Percentiles rank a stretch among this genome's conserved stretches.
Evolutionary conservation across 306 rosid genomes (phyloP).

Genomic region (Senna siamea): DNA sequence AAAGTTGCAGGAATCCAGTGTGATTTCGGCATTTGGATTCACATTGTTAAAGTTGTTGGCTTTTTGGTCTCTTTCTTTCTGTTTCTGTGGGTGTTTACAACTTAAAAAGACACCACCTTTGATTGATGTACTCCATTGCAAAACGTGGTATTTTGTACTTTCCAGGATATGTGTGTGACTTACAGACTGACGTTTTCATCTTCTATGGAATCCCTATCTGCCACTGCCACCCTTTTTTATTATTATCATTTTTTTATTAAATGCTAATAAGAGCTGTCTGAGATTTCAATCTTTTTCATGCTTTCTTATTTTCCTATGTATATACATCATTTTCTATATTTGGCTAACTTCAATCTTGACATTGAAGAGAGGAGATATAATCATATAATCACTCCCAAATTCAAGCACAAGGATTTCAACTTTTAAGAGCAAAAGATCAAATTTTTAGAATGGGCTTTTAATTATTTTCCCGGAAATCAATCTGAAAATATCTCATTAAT

Average conservation of each 20-base stretch:
- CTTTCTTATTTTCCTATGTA: too few species aligned
- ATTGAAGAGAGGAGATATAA: not conserved
- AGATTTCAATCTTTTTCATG: too few species aligned
- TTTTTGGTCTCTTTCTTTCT: not conserved
- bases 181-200: conserved; percentile 34
- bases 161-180: conserved; percentile 23
- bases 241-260: not conserved
- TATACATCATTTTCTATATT: too few species aligned
- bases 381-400: not conserved
- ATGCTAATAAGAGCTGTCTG: not conserved
- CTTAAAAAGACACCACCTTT: not conserved
- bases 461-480: too few species aligned
- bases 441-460: too few species aligned
- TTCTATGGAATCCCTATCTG: not conserved
- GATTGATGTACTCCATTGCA: conserved; percentile 35
- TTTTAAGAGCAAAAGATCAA: too few species aligned
- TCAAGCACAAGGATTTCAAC: not conserved
- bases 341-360: not conserved
- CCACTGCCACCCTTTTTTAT: not conserved
- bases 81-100: conserved; percentile 17
- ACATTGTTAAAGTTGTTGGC: conserved; percentile 22
- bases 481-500: not conserved
- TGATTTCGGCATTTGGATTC: conserved; percentile 49
- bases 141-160: conserved; percentile 42
- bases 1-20: conserved; percentile 42